Evolutionary conservation across 345 rosid species (phyloP), one percentile per base, ranked within the genome.

Genomic region (Mangifera indica): DNA sequence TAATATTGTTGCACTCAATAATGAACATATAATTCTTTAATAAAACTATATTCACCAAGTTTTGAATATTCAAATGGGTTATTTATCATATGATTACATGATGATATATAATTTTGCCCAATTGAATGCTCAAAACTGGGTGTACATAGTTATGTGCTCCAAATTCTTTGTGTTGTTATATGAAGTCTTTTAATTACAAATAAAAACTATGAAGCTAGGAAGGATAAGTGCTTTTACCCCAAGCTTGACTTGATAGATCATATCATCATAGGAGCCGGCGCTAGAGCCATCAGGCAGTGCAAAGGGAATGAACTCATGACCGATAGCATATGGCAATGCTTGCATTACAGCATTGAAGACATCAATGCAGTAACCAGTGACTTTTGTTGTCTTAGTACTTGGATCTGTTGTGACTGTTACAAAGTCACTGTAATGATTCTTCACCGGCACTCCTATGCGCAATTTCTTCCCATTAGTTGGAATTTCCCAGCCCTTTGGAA

Each of bases 401-500:
- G 72, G 64, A 61, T 85, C 86, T n/a, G 24, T 26, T 21, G 37
- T 71, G 25, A 83, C 86, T 29, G 64, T 63, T 29, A 87, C 81
- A 7, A 89, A 83, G 10, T 80, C 77, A 1, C 18, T 78, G 59
- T 59, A 87, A 10, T 86, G 87, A 0, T 1, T 1, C 51, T 63
- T 84, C 34, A 69, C 61, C 6, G 91, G 90, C 15, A 89, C 86
- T 44, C 84, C 87, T 10, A 87, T 79, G 1, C 37, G 71, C 60
- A 89, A 40, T 76, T 8, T 83, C 63, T 77, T 83, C 62, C 76
- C 83, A 9, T 77, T 84, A 4, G 85, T 84, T 0, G 90, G 91
- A 2, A 81, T 64, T 64, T 80, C 79, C 88, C 88, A 84, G 2
- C 90, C 91, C 69, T 14, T 85, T 0, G 90, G 88, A 61, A 29